phyloP scores from a whole-genome alignment of 345 rosid species.

The Melaleuca quinquenervia region DNA sequence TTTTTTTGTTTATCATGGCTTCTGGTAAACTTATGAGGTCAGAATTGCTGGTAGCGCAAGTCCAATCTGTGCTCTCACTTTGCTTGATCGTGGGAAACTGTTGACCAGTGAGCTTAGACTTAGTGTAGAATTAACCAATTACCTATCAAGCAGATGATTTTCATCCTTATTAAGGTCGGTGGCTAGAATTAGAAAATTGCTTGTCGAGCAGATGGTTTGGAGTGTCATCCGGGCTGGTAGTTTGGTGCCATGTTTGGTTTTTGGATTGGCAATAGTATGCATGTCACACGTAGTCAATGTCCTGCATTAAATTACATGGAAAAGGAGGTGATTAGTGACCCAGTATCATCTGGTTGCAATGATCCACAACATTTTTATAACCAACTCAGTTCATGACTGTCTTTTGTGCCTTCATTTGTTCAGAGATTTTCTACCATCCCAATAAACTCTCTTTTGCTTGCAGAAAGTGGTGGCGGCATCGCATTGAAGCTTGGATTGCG shows the following conservation, averaged over 20 bases:
- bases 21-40: background rate
- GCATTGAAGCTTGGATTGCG: conserved; percentile 17
- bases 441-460: conserved; percentile 4
- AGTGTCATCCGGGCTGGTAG: background rate
- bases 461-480: conserved; percentile 35
- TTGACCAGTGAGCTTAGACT: background rate
- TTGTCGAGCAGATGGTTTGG: background rate
- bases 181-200: background rate
- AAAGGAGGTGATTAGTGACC: background rate
- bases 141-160: background rate
- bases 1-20: background rate
- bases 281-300: background rate
- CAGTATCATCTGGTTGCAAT: background rate
- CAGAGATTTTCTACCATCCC: background rate
- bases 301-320: background rate
- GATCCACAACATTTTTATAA: background rate
- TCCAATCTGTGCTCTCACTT: background rate
- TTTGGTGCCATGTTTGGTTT: background rate
- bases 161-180: background rate
- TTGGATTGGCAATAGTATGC: background rate
- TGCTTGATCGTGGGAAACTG: background rate
- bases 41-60: background rate
- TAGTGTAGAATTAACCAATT: background rate
- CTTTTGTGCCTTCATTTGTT: background rate
- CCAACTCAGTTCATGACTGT: background rate